Conservation (phyloP, 768 basidiomycete genomes). For the Heimioporus sp. region DNA sequence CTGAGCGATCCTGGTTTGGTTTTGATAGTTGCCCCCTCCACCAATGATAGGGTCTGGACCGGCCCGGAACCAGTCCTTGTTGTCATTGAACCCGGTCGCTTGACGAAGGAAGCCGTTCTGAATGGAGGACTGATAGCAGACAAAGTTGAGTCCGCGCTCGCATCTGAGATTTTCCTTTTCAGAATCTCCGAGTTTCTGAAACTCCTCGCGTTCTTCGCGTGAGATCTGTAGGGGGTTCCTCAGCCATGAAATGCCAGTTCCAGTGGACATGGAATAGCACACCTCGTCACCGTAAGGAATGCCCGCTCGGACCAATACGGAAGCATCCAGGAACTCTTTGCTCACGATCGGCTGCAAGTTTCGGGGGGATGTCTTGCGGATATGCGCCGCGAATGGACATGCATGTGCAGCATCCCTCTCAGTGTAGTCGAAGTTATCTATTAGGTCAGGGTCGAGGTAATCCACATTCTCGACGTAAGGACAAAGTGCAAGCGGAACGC, state of each 20-base stretch:
- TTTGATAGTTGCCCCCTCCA: background rate
- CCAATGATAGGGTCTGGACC: slow-evolving; percentile 29
- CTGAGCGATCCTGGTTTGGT: background rate
- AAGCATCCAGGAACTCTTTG: slow-evolving; percentile 19
- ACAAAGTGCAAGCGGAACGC: slow-evolving; percentile 43
- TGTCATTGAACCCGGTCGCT: slow-evolving; percentile 11
- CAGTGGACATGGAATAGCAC: background rate
- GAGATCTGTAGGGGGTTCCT: slow-evolving; percentile 4
- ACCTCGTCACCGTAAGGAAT: slow-evolving; percentile 36
- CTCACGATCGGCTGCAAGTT: slow-evolving; percentile 19
- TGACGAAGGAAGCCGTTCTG: slow-evolving; percentile 38
- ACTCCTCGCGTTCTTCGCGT: background rate
- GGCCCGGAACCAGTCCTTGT: slow-evolving; percentile 18
- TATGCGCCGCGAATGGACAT: slow-evolving; percentile 48
- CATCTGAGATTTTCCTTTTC: background rate
- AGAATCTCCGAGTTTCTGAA: background rate
- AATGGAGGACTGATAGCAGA: slow-evolving; percentile 36
- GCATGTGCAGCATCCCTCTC: slow-evolving; percentile 2
- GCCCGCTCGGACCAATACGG: slow-evolving; percentile 30
- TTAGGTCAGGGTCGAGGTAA: slow-evolving; percentile 36
- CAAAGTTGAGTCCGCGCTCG: slow-evolving; percentile 27
- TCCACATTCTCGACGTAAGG: slow-evolving; percentile 43
- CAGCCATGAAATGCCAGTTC: background rate
- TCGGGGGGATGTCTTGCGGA: slow-evolving; percentile 47
- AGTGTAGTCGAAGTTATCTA: slow-evolving; percentile 41